phyloP scores from a whole-genome alignment of 1,284 basidiomycete species.

The Chalciporus sp. region DNA sequence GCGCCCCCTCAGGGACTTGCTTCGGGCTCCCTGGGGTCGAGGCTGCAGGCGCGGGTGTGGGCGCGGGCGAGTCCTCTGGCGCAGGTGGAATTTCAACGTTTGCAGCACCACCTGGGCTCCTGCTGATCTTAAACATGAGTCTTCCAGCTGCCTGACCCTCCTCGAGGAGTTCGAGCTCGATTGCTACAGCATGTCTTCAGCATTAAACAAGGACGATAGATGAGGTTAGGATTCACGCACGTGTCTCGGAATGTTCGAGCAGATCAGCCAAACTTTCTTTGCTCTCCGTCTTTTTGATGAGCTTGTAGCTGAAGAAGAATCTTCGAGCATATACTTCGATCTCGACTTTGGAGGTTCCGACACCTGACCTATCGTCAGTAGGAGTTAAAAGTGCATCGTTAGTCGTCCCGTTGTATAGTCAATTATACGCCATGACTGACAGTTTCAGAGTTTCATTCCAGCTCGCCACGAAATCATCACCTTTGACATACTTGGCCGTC shows the following conservation, averaged over 20 bases:
- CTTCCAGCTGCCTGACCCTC: slow-evolving; percentile 34
- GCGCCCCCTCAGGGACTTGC: slow-evolving; percentile 4
- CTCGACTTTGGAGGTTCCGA: slow-evolving; percentile 35
- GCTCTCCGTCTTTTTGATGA: slow-evolving; percentile 37
- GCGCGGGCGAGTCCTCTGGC: not conserved
- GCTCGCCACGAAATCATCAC: slow-evolving; percentile 32
- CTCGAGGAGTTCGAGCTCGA: slow-evolving; percentile 35
- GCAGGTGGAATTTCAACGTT: slow-evolving; percentile 10
- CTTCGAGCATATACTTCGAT: slow-evolving; percentile 35
- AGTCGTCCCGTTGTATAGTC: not conserved
- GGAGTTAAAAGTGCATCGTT: too few relatives aligned
- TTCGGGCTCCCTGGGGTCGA: slow-evolving; percentile 11
- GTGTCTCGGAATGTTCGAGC: slow-evolving; percentile 34
- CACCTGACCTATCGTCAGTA: slow-evolving; percentile 21
- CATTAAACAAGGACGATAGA: not conserved
- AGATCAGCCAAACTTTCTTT: slow-evolving; percentile 35
- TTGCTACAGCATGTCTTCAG: slow-evolving; percentile 17
- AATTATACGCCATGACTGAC: slow-evolving; percentile 7
- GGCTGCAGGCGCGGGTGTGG: not conserved
- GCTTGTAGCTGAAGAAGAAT: slow-evolving; percentile 37
- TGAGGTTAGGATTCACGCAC: slow-evolving; percentile 17
- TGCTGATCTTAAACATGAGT: slow-evolving; percentile 30
- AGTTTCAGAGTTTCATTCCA: slow-evolving; percentile 30
- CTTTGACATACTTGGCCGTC: slow-evolving; percentile 24
- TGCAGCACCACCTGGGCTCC: slow-evolving; percentile 4